Evolutionary conservation across 2,329 filamentous ascomycete genomes (phyloP).

Genomic region (Diaporthe batatas): DNA sequence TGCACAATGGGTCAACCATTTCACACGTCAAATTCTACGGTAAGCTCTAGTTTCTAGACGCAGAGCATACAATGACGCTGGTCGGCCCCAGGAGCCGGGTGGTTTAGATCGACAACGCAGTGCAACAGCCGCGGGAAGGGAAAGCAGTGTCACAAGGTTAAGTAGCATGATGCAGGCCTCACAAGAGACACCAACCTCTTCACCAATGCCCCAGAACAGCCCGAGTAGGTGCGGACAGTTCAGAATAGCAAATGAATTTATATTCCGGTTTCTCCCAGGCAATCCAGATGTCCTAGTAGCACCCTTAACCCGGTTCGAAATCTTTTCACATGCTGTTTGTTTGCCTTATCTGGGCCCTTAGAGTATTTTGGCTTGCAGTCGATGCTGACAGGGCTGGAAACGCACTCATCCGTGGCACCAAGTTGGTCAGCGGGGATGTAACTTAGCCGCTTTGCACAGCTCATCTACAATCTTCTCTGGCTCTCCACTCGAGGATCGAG

Average conservation of each 20-base stretch:
- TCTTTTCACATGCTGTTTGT: not conserved
- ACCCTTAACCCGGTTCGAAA: not conserved
- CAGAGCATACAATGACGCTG: too few species aligned
- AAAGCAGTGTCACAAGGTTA: not conserved
- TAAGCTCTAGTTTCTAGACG: too few species aligned
- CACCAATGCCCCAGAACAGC: too few species aligned
- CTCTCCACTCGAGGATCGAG: not conserved
- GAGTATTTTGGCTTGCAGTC: conserved; percentile 1
- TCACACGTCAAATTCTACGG: too few species aligned
- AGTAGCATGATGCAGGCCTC: not conserved
- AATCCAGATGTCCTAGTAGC: too few species aligned
- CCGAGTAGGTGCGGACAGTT: too few species aligned
- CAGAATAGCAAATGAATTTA: not conserved
- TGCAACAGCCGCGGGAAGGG: too few species aligned
- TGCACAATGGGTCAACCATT: too few species aligned
- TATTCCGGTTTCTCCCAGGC: not conserved
- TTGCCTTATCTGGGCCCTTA: not conserved
- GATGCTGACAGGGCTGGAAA: conserved; percentile 7
- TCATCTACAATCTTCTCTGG: not conserved
- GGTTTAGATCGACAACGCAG: too few species aligned
- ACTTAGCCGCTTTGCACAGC: not conserved
- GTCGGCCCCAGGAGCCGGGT: too few species aligned
- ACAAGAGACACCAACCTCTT: too few species aligned
- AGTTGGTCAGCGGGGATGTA: not conserved
- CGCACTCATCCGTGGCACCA: conserved; percentile 3